Base-by-base conservation (phyloP, 176 grass and related monocot species). In the Musa beccarii region DNA sequence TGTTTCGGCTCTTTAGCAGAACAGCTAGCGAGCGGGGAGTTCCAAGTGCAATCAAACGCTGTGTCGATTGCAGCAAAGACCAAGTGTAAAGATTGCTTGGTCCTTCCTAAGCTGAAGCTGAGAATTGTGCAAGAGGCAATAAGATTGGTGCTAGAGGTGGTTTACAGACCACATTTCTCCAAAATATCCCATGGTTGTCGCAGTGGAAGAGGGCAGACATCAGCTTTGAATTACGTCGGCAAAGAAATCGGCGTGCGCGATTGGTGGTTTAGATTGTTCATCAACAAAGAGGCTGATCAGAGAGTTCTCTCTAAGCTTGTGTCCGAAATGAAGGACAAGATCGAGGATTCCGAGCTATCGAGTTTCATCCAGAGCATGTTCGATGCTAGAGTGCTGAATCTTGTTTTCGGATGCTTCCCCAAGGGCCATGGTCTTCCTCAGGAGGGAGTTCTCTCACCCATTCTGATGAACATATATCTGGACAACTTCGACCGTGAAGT, bases 401-500 rank as follows among this genome's bases (percentile, higher is more conserved):
- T 97, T 85, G 86, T 90, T 43, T 90, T 97, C 80, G 93, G 93
- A 80, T 81, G 76, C 19, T 97, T 86, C 75, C 88, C 93, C 51
- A 97, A 97, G 57, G 90, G 93, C 34, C 88, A 91, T 73, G 93
- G 93, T 12, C 79, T 93, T 65, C 93, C 93, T 78, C 93, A 90
- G 83, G 93, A 97, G 87, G 93, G 93, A 76, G 86, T 82, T 17
- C 86, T 93, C 59, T 87, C 93, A 19, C 88, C 93, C 23, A 90
- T 97, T 75, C 83, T 97, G 52, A 90, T 93, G 88, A 97, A 97
- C 63, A 90, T 97, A 68, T 97, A 93, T 85, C 87, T 93, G 68
- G 93, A 83, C 79, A 81, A 66, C 52, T 90, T 96, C 61, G 93
- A 96, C 63, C 83, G 75, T 66, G 89, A 90, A 76, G 69, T 97